Evolutionary conservation across 352 stramenopile genomes (phyloP), one percentile per base, ranked within the genome.

Genomic region (Phytophthora pinifolia): DNA sequence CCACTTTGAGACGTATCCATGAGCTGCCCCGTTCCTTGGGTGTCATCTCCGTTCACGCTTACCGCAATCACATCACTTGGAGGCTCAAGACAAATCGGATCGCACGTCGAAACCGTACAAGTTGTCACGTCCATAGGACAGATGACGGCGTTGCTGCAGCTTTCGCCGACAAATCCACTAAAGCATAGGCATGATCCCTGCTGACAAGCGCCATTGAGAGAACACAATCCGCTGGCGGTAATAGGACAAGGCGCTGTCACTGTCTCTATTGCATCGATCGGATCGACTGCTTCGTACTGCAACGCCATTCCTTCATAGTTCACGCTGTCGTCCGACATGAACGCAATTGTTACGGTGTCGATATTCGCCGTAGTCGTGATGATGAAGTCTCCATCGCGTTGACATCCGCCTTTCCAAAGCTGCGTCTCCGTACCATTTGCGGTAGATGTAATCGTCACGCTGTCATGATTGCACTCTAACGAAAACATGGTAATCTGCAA

Each of bases 391-490:
- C 79, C 76, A 4, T 71, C 45, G 0, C 79, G 76, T 2, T 59
- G 57, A 43, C 79, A 89, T 6, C 79, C 79, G 10, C 76, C 79
- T 13, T 52, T 71, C 79, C 76, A 87, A 4, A 89, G 15, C 2
- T 57, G 30, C 6, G 37, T 66, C 0, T 41, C 59, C 4, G 29
- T 44, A 2, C 46, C 59, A 4, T 44, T 54, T 1, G 32, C 9
- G 15, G 46, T 72, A 2, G 57, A 50, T 3, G 34, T 52, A 15
- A 88, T 67, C 5, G 49, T 36, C 18, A 86, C 49, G 5, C 27
- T 58, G 15, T 87, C 79, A 35, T 86, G 73, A 35, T 86, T 62
- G 30, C 79, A 89, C 37, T 89, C 79, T 6, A 89, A 64, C 49
- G 60, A 75, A 51, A 89, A 89, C 9, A 42, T 54, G 0, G 69